A percentile compares a stretch with the other conserved stretches of the same genome.
phyloP scores from a whole-genome alignment of 495 filamentous ascomycete genomes.

The Podospora conica region DNA sequence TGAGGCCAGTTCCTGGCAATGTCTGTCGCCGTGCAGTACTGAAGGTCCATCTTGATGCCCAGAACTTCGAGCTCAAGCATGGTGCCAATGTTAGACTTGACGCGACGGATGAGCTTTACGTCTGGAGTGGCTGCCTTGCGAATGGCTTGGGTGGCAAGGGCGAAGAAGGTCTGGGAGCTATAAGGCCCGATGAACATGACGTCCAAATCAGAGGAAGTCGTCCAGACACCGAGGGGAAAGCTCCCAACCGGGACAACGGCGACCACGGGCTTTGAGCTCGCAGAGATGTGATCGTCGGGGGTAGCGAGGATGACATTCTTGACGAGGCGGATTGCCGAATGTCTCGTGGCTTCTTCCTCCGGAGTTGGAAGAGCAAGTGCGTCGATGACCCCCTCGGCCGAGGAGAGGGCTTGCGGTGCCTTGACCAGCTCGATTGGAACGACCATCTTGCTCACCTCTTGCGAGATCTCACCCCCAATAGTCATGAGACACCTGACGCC shows the following conservation, averaged over 20 bases:
- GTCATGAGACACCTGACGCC: slow-evolving; percentile 43
- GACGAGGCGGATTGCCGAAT: slow-evolving; percentile 39
- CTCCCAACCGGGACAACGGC: slow-evolving; percentile 53
- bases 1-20: slow-evolving; percentile 40
- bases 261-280: slow-evolving; percentile 28
- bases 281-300: slow-evolving; percentile 7
- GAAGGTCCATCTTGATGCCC: slow-evolving; percentile 49
- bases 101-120: slow-evolving; percentile 45
- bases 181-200: slow-evolving; percentile 53
- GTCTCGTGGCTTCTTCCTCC: slow-evolving; percentile 34
- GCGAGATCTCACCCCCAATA: slow-evolving; percentile 11
- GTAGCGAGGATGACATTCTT: slow-evolving; percentile 32
- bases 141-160: slow-evolving; percentile 45
- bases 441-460: slow-evolving; percentile 16
- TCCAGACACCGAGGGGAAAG: slow-evolving; percentile 53
- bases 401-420: slow-evolving; percentile 20
- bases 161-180: slow-evolving; percentile 49
- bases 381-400: slow-evolving; percentile 20
- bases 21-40: slow-evolving; percentile 50
- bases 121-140: slow-evolving; percentile 35
- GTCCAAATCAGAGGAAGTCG: slow-evolving; percentile 50
- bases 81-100: slow-evolving; percentile 45
- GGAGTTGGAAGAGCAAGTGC: slow-evolving; percentile 36
- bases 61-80: slow-evolving; percentile 50
- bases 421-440: slow-evolving; percentile 22